Percentiles rank a stretch among this genome's conserved stretches.
Evolutionary conservation across 345 rosid genomes (phyloP).

Genomic region (Salix brachista): DNA sequence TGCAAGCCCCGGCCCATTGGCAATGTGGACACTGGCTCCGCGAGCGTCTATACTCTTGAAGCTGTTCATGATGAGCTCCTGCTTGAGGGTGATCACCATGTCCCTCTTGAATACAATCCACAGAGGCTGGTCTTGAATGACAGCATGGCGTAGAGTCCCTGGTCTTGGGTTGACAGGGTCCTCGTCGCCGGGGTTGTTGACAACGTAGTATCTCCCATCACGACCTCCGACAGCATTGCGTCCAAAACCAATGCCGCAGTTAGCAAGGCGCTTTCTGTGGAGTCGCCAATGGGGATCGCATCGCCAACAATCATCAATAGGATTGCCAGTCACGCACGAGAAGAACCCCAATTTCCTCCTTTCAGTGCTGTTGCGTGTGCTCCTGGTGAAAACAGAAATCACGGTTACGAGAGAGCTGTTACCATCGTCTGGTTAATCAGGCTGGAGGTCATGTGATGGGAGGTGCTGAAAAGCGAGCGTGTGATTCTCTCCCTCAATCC

Average conservation of each 20-base stretch:
- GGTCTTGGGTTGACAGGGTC: slow-evolving; percentile 26
- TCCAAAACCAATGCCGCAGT: slow-evolving; percentile 29
- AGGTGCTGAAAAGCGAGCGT: slow-evolving; percentile 21
- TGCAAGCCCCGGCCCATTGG: slow-evolving; percentile 44
- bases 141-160: slow-evolving; percentile 27
- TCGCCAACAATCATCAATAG: slow-evolving; percentile 30
- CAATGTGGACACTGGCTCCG: slow-evolving; percentile 46
- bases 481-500: not conserved
- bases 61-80: slow-evolving; percentile 31
- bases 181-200: slow-evolving; percentile 13
- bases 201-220: slow-evolving; percentile 27
- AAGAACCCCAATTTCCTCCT: slow-evolving; percentile 28
- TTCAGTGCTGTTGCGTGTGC: slow-evolving; percentile 63
- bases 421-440: not conserved
- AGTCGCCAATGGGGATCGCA: slow-evolving; percentile 23
- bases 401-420: not conserved
- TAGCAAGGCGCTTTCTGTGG: slow-evolving; percentile 21
- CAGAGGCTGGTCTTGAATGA: slow-evolving; percentile 25
- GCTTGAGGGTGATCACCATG: slow-evolving; percentile 29
- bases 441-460: slow-evolving; percentile 29
- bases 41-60: slow-evolving; percentile 34
- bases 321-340: slow-evolving; percentile 26
- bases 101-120: slow-evolving; percentile 32
- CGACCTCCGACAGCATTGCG: slow-evolving; percentile 27
- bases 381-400: slow-evolving; percentile 38